Percentiles rank a stretch among this genome's conserved stretches.
Evolutionary conservation across 768 basidiomycete species (phyloP).

Genomic region (Scleroderma citrinum): DNA sequence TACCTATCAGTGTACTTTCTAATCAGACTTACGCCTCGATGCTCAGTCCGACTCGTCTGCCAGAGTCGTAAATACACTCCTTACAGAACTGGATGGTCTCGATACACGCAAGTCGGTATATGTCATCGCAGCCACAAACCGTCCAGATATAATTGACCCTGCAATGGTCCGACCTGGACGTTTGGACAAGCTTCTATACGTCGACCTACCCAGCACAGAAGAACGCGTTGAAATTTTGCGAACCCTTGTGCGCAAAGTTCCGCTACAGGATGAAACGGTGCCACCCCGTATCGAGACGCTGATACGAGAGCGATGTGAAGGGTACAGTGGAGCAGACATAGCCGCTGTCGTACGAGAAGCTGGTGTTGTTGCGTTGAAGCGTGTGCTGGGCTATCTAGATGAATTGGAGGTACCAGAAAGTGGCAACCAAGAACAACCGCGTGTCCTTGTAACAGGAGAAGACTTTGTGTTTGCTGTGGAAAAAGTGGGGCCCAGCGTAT

Average conservation of each 20-base stretch:
- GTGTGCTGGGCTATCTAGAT: constrained; percentile 63
- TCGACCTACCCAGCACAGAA: constrained; percentile 68
- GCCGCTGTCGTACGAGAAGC: constrained; percentile 87
- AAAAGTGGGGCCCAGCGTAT: constrained; percentile 87
- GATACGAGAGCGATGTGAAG: constrained; percentile 63
- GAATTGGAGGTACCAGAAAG: constrained; percentile 39
- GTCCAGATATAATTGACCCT: constrained; percentile 96
- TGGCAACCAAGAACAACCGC: constrained; percentile 4
- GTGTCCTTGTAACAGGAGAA: constrained; percentile 45
- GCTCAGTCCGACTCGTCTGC: constrained; percentile 86
- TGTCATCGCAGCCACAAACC: constrained; percentile 91
- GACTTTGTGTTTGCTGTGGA: constrained; percentile 74
- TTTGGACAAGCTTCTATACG: constrained; percentile 89
- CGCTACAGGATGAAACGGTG: constrained; percentile 37
- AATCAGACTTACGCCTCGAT: not conserved
- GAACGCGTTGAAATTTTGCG: constrained; percentile 84
- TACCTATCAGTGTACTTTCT: not conserved
- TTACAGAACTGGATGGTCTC: constrained; percentile 91
- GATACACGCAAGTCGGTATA: constrained; percentile 83
- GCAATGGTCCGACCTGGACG: constrained; percentile 97
- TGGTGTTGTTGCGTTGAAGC: constrained; percentile 74
- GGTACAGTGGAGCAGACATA: constrained; percentile 89
- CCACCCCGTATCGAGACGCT: constrained; percentile 36
- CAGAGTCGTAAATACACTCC: constrained; percentile 84
- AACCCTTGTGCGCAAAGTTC: constrained; percentile 68